Base-by-base conservation (phyloP, 202 grass and related monocot genomes). In the Digitaria exilis region DNA sequence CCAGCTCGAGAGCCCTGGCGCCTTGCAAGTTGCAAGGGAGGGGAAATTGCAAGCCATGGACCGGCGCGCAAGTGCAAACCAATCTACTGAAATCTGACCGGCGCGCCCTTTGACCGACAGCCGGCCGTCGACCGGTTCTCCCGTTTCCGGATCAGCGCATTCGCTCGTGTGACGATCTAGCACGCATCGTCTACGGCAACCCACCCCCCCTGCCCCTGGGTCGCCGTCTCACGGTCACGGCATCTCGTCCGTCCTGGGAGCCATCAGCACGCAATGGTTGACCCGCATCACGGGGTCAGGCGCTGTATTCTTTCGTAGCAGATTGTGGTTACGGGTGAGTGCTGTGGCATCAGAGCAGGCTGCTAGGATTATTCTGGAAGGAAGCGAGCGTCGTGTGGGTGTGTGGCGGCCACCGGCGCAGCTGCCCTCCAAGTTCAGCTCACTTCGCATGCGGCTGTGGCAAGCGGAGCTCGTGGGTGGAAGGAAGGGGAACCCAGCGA, bases 231-330 rank as follows among this genome's bases (percentile, higher is more conserved):
- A 1, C n/a, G n/a, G n/a, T n/a, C n/a, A n/a, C 45, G 49, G n/a
- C 46, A 58, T 28, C 82, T 76, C 60, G 45, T n/a, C n/a, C n/a
- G n/a, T 15, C 77, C 22, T 48, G 3, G 54, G 37, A 39, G 11
- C 51, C 34, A 25, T 19, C 43, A 64, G 87, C 45, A 37, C 71
- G 57, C 73, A 81, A 66, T 52, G 7, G 66, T 83, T 90, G 79
- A 86, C 84, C 67, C 79, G 48, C 64, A 85, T 71, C 87, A 12
- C 65, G 57, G 71, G 64, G 71, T 65, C 87, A 9, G 72, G 44
- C 34, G 71, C 26, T 70, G 12, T 7, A 18, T 50, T 51, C 52
- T 24, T n/a, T 18, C 19, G 49, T 7, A 49, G 84, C 22, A 4
- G 55, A 69, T 9, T 57, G 37, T 25, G 39, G 37, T 25, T n/a